Evolutionary conservation across 148 eudicot genomes (phyloP).

Genomic region (Camellia japonica): DNA sequence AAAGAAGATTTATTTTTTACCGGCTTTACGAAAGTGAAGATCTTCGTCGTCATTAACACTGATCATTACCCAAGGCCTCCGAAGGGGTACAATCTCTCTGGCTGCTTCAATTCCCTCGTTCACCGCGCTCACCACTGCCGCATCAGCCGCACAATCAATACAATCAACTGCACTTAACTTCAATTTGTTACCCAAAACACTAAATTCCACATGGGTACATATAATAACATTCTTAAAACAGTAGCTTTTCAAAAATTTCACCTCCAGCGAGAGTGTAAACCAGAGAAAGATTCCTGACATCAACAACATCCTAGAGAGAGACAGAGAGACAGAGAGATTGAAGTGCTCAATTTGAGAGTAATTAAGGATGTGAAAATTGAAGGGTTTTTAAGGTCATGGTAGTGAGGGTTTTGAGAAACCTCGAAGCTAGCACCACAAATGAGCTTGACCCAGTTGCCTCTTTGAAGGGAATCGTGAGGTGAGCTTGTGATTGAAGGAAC

Average conservation of each 20-base stretch:
- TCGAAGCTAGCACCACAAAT: slow-evolving; percentile 97
- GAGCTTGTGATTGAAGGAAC: slow-evolving; percentile 40
- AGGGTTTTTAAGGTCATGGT: background rate
- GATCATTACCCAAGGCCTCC: slow-evolving; percentile 95
- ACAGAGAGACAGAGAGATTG: background rate
- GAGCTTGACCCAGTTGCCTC: slow-evolving; percentile 94
- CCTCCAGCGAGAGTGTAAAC: slow-evolving; percentile 90
- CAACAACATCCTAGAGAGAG: slow-evolving; percentile 63
- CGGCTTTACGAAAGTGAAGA: slow-evolving; percentile 96
- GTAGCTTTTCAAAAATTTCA: slow-evolving; percentile 9
- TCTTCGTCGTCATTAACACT: slow-evolving; percentile 94
- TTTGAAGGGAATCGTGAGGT: slow-evolving; percentile 59
- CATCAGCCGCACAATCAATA: slow-evolving; percentile 99
- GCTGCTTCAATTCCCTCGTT: slow-evolving; percentile 87
- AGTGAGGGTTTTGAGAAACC: slow-evolving; percentile 34
- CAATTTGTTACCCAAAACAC: background rate
- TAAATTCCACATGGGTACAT: background rate
- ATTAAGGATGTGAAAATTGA: background rate
- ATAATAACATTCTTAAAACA: background rate
- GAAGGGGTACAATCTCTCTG: slow-evolving; percentile 44
- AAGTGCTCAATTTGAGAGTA: background rate
- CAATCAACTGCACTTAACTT: slow-evolving; percentile 68
- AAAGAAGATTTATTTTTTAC: slow-evolving; percentile 24
- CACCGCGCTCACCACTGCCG: slow-evolving; percentile 74
- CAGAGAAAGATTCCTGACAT: slow-evolving; percentile 81